Base-by-base conservation (phyloP, 306 rosid genomes). In the Prunus salicina region DNA sequence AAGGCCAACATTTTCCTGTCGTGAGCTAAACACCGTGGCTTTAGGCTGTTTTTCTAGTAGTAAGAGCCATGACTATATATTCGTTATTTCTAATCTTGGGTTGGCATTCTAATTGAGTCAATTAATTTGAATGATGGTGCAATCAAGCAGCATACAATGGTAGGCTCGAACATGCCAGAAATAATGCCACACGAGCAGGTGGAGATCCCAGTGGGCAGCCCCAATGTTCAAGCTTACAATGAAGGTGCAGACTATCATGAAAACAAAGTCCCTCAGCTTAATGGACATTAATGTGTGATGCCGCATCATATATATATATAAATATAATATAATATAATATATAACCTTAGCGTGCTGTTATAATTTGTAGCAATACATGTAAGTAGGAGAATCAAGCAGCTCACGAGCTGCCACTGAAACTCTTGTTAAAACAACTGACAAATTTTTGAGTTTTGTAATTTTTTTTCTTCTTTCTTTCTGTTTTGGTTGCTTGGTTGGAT, bases 111-210 rank as follows among this genome's bases (percentile, higher is more conserved):
- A 60, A 60, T 25, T 25, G 28, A 25, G 19, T 60, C 8, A 57
- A 13, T 8, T n/a, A 56, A 56, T 10, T 6, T 12, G 6, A 20
- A 22, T 57, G 28, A 5, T 63, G 67, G 18, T 63, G 45, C 41
- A 30, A 63, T 30, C 3, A 10, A 64, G 30, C 88, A 87, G 73
- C 91, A 85, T 45, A 82, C 82, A 27, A 80, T 86, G 84, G 86
- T 82, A 60, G 85, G 87, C 43, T 69, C 85, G 12, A 82, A 88
- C 63, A 78, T 88, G 76, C 80, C 70, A 14, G 88, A 83, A 12
- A 85, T 88, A 65, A 82, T 88, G 81, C 64, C 81, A 78, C 89
- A 82, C 73, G 85, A 84, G 8, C 92, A 90, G 2, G 75, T 86
- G 47, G 89, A 82, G 53, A 47, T 86, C 28, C 91, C 89, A 25